These are phyloP conservation scores for Hypoxylon sp. DNA, from an alignment of 2,329 filamentous ascomycete genomes.

Conservation along the genomic window DNA sequence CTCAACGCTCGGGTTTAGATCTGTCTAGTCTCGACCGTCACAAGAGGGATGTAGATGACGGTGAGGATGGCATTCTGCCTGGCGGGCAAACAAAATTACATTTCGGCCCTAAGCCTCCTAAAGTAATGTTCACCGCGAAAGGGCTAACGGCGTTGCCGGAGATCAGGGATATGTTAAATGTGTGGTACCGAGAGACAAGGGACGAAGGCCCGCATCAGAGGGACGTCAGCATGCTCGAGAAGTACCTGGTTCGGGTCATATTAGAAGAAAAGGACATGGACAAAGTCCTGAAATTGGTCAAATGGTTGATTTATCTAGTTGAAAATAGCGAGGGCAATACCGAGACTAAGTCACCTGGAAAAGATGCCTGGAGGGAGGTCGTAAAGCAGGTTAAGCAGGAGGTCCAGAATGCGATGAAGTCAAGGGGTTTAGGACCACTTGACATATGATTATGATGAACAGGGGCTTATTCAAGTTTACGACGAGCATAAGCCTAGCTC, in stretches of 20 bases:
- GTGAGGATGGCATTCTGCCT: slow-evolving; percentile 38
- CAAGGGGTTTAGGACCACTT: slow-evolving; percentile 70
- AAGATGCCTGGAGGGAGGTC: slow-evolving; percentile 63
- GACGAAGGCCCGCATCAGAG: slow-evolving; percentile 82
- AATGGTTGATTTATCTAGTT: slow-evolving; percentile 75
- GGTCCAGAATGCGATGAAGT: slow-evolving; percentile 69
- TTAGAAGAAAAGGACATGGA: slow-evolving; percentile 81
- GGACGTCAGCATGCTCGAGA: slow-evolving; percentile 81
- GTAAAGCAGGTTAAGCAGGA: slow-evolving; percentile 62
- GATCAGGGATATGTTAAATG: slow-evolving; percentile 79
- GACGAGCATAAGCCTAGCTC: not conserved
- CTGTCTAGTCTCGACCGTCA: slow-evolving; percentile 54
- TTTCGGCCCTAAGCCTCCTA: slow-evolving; percentile 64
- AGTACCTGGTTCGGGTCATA: slow-evolving; percentile 81
- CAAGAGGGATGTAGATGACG: slow-evolving; percentile 37
- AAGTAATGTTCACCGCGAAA: slow-evolving; percentile 63
- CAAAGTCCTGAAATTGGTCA: slow-evolving; percentile 78
- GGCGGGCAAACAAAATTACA: slow-evolving; percentile 61
- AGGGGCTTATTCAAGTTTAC: not conserved
- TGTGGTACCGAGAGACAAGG: slow-evolving; percentile 81
- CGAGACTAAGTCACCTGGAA: slow-evolving; percentile 50
- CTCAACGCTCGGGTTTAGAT: slow-evolving; percentile 68
- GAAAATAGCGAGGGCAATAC: slow-evolving; percentile 60
- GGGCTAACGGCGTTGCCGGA: slow-evolving; percentile 66
- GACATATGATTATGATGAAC: slow-evolving; percentile 58